Evolutionary conservation across 2,329 filamentous ascomycete species (phyloP), one percentile per base, ranked within the genome.

Genomic region (Dactylonectria macrodidyma): DNA sequence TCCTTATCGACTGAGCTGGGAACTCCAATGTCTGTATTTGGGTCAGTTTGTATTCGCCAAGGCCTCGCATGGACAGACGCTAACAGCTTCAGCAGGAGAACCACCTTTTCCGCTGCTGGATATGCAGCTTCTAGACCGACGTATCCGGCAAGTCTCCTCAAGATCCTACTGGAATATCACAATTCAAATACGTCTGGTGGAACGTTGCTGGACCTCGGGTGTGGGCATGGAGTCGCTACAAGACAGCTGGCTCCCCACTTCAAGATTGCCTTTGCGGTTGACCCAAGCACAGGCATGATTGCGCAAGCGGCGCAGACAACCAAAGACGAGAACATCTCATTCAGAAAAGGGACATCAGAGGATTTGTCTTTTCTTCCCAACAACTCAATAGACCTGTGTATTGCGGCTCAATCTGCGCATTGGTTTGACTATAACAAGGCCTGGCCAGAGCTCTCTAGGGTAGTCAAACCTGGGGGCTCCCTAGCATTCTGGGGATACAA

Each of bases 401-500:
- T 86, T 16, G 80, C 84, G 5, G 85, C 82, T 8, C 89, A 92
- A 73, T 85, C 90, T 8, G 89, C 89, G 47, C 90, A 92, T 76
- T 92, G 90, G 90, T 92, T 92, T 77, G 84, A 91, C 76, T 89
- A 88, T 73, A 47, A 69, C 8, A 82, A 80, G 46, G 83, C 86
- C 3, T 92, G 88, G 87, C 84, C 84, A 0, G 86, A 88, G 73
- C 76, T 92, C 65, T 80, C 80, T 10, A 83, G 88, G 12, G 84
- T 89, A 8, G 79, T 91, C 47, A 83, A 86, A 56, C 77, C 78
- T 2, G 87, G 87, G 14, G 90, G 89, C 16, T 88, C 87, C 0
- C 72, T 92, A n/a, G 89, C 89, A 0, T 89, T 90, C 75, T 91
- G 87, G 88, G 89, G 89, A 2, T 92, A 92, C 78, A 89, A 88